Evolutionary conservation across 345 rosid species (phyloP), one percentile per base, ranked within the genome.

Genomic region (Salix koriyanagi): DNA sequence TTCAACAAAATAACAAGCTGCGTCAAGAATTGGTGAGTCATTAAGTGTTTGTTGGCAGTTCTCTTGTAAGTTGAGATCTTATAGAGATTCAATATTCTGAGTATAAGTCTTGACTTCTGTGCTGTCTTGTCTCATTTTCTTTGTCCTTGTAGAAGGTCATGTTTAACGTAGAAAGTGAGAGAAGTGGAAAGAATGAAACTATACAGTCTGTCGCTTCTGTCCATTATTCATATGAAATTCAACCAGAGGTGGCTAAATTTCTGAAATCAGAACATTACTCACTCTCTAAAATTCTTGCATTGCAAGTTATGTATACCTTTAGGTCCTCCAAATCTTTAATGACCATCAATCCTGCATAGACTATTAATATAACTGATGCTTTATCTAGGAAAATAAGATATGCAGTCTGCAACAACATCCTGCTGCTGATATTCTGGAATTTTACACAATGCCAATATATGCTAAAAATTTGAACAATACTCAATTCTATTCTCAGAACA

Each of bases 11-110:
- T 78, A 82, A 62, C 81, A 87, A 83, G 84, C 89, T 91, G 77
- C 88, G 85, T n/a, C 91, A 83, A 76, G 96, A 91, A 74, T 79
- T 89, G 90, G 96, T 91, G 67, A 85, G 93, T 26, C 60, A 42
- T 71, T 56, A 18, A 72, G 42, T 28, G 15, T 50, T 37, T 5
- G 37, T 25, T 25, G 25, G 18, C 10, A 26, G 32, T 34, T 54
- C 15, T 54, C 26, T 30, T 68, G 9, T 42, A 18, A 7, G 42
- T 34, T 39, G 7, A 26, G 13, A 37, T 72, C 28, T 69, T n/a
- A 48, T 61, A 52, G 23, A 65, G 72, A 71, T 71, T 36, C n/a
- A 56, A 58, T 56, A 34, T 30, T 54, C 32, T 48, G 16, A 2
- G 7, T 16, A 7, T 26, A 12, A 15, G 69, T 58, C 64, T 75